Conservation (phyloP, 2,329 filamentous ascomycete species). For the Grosmannia clavigera region DNA sequence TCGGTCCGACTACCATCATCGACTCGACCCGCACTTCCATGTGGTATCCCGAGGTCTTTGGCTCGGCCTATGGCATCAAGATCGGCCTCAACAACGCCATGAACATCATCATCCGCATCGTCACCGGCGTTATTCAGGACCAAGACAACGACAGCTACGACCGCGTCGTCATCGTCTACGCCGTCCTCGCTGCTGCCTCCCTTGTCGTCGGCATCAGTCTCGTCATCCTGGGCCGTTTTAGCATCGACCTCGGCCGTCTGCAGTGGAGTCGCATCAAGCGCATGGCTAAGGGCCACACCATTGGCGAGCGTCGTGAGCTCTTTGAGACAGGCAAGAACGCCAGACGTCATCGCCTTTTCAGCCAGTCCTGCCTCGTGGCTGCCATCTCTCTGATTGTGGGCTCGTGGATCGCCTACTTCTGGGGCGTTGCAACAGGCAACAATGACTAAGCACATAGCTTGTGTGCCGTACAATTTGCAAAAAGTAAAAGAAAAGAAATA, state of each 20-base stretch:
- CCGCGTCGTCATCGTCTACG: slow-evolving; percentile 42
- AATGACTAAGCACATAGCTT: neutral
- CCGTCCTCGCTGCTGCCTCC: slow-evolving; percentile 36
- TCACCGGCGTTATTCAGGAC: slow-evolving; percentile 47
- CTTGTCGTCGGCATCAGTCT: slow-evolving; percentile 25
- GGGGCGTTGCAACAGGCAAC: slow-evolving; percentile 36
- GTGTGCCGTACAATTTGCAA: no score
- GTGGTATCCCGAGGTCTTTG: slow-evolving; percentile 35
- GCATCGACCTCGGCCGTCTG: slow-evolving; percentile 32
- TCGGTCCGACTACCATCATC: slow-evolving; percentile 47
- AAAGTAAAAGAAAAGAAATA: no score
- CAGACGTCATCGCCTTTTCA: slow-evolving; percentile 10
- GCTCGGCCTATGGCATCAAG: slow-evolving; percentile 46
- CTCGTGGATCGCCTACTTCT: slow-evolving; percentile 45
- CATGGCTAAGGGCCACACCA: slow-evolving; percentile 28
- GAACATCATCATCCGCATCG: slow-evolving; percentile 46
- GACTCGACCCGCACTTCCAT: slow-evolving; percentile 47
- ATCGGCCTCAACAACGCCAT: slow-evolving; percentile 51
- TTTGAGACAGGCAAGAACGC: slow-evolving; percentile 18
- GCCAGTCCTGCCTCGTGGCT: slow-evolving; percentile 27
- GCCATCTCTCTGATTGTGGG: slow-evolving; percentile 36
- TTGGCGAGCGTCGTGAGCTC: slow-evolving; percentile 20
- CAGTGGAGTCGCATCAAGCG: slow-evolving; percentile 48
- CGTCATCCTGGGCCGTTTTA: slow-evolving; percentile 22
- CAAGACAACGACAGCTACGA: slow-evolving; percentile 42